Evolutionary conservation across 495 filamentous ascomycete genomes (phyloP).

Genomic region (Neurospora sp.): DNA sequence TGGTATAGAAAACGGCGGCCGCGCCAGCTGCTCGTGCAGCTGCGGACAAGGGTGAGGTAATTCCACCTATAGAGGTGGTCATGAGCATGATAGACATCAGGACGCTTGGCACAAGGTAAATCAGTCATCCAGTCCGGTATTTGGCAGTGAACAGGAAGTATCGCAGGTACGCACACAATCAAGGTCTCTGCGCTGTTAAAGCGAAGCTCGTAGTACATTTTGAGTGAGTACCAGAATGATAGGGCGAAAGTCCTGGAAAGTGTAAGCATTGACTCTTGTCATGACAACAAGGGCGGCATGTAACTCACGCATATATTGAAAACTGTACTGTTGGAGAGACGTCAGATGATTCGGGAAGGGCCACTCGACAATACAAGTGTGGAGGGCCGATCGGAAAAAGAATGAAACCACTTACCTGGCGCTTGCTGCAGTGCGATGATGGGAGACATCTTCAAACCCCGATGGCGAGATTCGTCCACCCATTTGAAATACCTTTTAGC

Average conservation of each 20-base stretch:
- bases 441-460: conserved; percentile 42
- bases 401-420: conserved; percentile 20
- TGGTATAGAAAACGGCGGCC: conserved; percentile 44
- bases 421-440: conserved; percentile 36
- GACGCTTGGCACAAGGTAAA: conserved; percentile 29
- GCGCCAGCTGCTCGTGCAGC: conserved; percentile 43
- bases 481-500: conserved; percentile 40
- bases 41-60: conserved; percentile 40
- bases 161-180: conserved; percentile 34
- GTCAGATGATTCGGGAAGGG: conserved; percentile 3
- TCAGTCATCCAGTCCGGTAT: neutral
- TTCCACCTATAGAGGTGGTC: conserved; percentile 37
- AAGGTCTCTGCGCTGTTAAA: conserved; percentile 27
- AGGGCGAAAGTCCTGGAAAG: conserved; percentile 32
- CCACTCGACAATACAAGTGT: neutral
- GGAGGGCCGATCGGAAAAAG: neutral
- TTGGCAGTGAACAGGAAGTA: neutral
- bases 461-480: conserved; percentile 46
- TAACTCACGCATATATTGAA: conserved; percentile 30
- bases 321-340: conserved; percentile 26
- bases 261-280: neutral
- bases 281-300: neutral
- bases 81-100: conserved; percentile 49
- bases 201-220: conserved; percentile 17
- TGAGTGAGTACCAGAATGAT: conserved; percentile 33